Evolutionary conservation across 495 filamentous ascomycete genomes (phyloP).

Genomic region (Penicillium argentinense): DNA sequence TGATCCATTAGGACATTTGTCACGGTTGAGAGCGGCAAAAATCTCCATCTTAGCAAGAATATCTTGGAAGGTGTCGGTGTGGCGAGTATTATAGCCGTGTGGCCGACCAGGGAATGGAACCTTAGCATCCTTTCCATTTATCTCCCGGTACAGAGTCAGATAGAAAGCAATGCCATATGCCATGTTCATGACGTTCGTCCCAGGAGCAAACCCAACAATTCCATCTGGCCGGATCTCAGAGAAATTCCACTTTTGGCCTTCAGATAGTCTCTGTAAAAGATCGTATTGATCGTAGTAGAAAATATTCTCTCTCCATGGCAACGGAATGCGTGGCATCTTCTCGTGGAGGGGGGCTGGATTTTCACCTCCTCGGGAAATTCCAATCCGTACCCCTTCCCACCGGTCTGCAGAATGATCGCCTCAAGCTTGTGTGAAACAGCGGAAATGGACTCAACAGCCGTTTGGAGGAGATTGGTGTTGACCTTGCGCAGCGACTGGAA

Average conservation of each 20-base stretch:
- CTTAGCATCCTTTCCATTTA: constrained; percentile 19
- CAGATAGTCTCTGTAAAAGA: constrained; percentile 25
- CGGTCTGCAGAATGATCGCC: constrained; percentile 38
- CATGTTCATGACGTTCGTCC: constrained; percentile 41
- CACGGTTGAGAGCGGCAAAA: constrained; percentile 26
- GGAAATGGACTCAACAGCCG: constrained; percentile 18
- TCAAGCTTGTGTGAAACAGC: constrained; percentile 25
- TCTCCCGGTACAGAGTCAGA: constrained; percentile 28
- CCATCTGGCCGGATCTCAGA: constrained; percentile 44
- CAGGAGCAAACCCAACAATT: constrained; percentile 44
- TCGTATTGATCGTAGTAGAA: constrained; percentile 50
- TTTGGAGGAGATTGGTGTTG: not conserved
- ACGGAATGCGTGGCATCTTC: constrained; percentile 36
- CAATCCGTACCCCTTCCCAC: constrained; percentile 44
- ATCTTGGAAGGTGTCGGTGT: constrained; percentile 39
- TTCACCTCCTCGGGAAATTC: constrained; percentile 32
- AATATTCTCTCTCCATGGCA: constrained; percentile 34
- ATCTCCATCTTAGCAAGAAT: constrained; percentile 38
- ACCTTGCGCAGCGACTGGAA: not conserved
- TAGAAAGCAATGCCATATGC: constrained; percentile 39
- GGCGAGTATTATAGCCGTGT: constrained; percentile 17
- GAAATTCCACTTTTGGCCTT: constrained; percentile 37
- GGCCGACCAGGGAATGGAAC: constrained; percentile 35
- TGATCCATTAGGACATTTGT: constrained; percentile 13
- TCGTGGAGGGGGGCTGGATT: constrained; percentile 36